Evolutionary conservation across 371 early-diverging fungal genomes (phyloP), one percentile per base, ranked within the genome.

Genomic region (Rhizopus delemar): DNA sequence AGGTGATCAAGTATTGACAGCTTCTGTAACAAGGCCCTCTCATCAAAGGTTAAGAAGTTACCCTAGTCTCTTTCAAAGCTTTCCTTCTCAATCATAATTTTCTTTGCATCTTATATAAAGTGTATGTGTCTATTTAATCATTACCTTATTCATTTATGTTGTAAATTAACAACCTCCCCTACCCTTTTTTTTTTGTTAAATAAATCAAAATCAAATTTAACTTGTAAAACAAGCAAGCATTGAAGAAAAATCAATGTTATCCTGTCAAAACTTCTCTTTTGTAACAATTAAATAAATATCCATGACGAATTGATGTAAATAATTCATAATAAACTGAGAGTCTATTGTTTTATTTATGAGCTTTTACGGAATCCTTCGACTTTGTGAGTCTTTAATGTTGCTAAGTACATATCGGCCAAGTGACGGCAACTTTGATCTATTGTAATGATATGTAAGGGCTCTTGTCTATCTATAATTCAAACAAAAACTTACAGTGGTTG

Each of bases 401-500:
- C 64, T 32, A 77, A 57, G 53, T 80, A 80, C 63, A 77, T 45
- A 53, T 80, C 77, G 29, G 81, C 74, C 51, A 80, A 68, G 15
- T 75, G 64, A 54, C 81, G 81, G 62, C 81, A 80, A 46, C 60
- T 70, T 52, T 73, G 63, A 60, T 80, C 80, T 79, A 59, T 22
- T 22, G 22, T 22, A 11, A 35, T 29, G 2, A 57, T 22, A 22
- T 22, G 2, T 22, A 22, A 22, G 22, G 2, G 2, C 22, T 22
- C n/a, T 22, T 22, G 22, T 22, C 22, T 22, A 22, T 22, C 22
- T 22, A 22, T 22, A 22, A 22, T 22, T 2, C 2, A 22, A 22
- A 2, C 22, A 22, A 22, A 22, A 22, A 82, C 75, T 87, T 82
- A 82, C 85, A 85, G 71, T 91, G 90, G 76, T 93, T 93, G 62